Evolutionary conservation across 257 asterid species (phyloP), one percentile per base, ranked within the genome.

Genomic region (Fraxinus cuspidata): DNA sequence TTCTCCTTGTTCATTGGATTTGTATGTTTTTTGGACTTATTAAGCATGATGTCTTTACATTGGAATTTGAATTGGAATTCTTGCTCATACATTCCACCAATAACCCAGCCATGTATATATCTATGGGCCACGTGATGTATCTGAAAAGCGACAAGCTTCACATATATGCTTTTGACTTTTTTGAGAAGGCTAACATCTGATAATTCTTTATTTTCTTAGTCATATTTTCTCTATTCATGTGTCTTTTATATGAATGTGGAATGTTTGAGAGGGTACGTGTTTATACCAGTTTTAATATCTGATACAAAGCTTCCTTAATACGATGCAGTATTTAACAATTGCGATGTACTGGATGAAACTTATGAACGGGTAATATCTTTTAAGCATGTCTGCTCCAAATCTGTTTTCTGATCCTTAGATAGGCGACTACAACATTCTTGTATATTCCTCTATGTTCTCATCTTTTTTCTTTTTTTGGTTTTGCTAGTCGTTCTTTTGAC

Each of bases 301-400:
- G 76, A 67, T 38, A 44, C 53, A 5, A 38, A 78, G 44, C 81
- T 83, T 87, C 97, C 97, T 92, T 90, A 87, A 89, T 65, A 71
- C 51, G 73, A 53, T 76, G 12, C 84, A 92, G 97, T 92, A 78
- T 92, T 91, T 64, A 92, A 92, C 92, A 92, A 92, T 82, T 92
- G 97, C 38, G 93, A 92, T 73, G 97, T 92, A 78, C 87, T 92
- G 84, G 97, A 92, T 74, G 91, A 89, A 81, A 85, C 95, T 71
- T 91, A 82, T 76, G 94, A 92, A 83, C 85, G 96, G 91, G 97
- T 92, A 83, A 86, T 93, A 38, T 60, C 23, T 58, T 66, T 37
- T 74, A 31, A 75, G 34, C 81, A 60, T 58, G 31, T 18, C 31
- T 75, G 19, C 47, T 72, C 42, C n/a, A 18, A 63, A 64, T 35